phyloP scores from a whole-genome alignment of 139 green algal species.

The Chlamydomonas incerta region DNA sequence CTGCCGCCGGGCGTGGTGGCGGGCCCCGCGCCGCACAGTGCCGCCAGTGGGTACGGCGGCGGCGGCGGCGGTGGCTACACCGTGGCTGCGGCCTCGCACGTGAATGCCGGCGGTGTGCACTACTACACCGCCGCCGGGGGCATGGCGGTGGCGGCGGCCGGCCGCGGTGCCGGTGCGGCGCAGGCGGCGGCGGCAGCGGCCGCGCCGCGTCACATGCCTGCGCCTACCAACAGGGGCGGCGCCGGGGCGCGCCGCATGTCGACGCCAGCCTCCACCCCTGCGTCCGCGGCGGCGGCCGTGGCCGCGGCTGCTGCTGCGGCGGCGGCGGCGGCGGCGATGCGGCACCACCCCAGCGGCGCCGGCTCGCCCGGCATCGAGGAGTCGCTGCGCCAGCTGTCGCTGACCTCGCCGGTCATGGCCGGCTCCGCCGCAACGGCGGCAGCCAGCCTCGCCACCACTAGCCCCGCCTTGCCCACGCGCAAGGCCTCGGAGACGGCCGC shows the following conservation, averaged over 20 bases:
- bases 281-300: not conserved
- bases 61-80: too few species aligned
- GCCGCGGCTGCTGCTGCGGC: not conserved
- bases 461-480: not conserved
- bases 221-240: slow-evolving; percentile 23
- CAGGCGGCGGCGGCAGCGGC: not conserved
- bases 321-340: not conserved
- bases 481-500: not conserved
- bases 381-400: too few species aligned
- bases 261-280: not conserved
- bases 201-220: slow-evolving; percentile 27
- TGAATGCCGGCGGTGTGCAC: too few species aligned
- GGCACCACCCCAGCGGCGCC: not conserved
- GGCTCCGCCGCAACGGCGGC: too few species aligned
- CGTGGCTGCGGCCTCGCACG: too few species aligned
- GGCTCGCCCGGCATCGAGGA: too few species aligned
- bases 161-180: not conserved
- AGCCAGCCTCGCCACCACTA: too few species aligned
- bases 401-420: too few species aligned
- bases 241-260: not conserved
- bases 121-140: too few species aligned
- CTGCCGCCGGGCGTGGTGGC: not conserved
- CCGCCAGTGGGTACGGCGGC: too few species aligned
- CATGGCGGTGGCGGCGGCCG: too few species aligned
- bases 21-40: too few species aligned